phyloP scores from a whole-genome alignment of 139 green algal genomes.

The Pleodorina starrii region DNA sequence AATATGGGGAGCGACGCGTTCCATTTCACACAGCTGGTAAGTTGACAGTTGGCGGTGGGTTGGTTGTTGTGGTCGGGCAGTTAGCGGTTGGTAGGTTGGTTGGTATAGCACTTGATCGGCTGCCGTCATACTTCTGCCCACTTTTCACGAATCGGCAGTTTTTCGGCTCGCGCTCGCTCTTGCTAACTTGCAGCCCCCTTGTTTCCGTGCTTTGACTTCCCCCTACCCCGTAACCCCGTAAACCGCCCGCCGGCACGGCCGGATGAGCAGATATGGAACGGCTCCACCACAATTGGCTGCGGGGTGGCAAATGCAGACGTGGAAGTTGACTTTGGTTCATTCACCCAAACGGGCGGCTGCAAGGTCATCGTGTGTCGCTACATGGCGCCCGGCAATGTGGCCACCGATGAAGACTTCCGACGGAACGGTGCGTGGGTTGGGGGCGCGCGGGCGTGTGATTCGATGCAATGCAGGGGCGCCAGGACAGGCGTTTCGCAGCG shows the following conservation, averaged over 20 bases:
- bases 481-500: too few species aligned
- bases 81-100: too few species aligned
- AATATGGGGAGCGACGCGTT: neutral
- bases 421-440: neutral
- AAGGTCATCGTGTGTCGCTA: conserved; percentile 1
- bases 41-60: neutral
- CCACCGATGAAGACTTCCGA: neutral
- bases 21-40: neutral
- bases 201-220: neutral
- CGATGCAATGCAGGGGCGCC: too few species aligned
- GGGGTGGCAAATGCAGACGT: neutral
- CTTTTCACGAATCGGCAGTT: neutral
- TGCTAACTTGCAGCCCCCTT: too few species aligned
- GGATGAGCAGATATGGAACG: conserved; percentile 5
- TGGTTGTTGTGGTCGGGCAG: too few species aligned
- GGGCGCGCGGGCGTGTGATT: too few species aligned
- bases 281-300: neutral
- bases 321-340: neutral
- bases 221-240: too few species aligned
- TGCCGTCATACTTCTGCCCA: neutral
- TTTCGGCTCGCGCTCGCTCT: too few species aligned
- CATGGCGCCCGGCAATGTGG: neutral
- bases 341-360: neutral
- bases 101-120: too few species aligned
- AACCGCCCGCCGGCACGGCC: too few species aligned